phyloP scores from a whole-genome alignment of 306 rosid species.

The Elaeagnus macrophylla region DNA sequence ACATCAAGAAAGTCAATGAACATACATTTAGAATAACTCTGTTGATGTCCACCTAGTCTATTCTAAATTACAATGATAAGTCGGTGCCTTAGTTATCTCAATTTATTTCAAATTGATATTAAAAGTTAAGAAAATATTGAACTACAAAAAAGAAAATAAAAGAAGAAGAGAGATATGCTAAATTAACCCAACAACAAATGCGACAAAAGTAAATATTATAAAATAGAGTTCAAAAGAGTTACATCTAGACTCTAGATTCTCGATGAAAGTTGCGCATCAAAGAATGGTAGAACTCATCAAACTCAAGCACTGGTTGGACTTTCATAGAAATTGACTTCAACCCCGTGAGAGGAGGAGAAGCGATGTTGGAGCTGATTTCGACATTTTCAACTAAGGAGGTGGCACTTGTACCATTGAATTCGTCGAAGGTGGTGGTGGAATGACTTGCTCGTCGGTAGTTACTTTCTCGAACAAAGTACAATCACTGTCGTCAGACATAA shows the following conservation, averaged over 20 bases:
- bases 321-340: slow-evolving; percentile 38
- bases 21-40: no score
- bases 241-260: slow-evolving; percentile 40
- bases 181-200: not conserved
- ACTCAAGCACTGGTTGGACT: slow-evolving; percentile 82
- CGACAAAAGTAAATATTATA: not conserved
- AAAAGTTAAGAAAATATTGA: no score
- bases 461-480: slow-evolving; percentile 1
- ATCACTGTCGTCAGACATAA: slow-evolving; percentile 15
- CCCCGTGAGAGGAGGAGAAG: slow-evolving; percentile 66
- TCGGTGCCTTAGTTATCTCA: no score
- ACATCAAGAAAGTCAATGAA: no score
- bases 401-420: slow-evolving; percentile 36
- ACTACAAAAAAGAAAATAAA: not conserved
- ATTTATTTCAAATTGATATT: no score
- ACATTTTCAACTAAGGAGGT: slow-evolving; percentile 14
- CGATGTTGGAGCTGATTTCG: slow-evolving; percentile 43
- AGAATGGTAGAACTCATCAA: slow-evolving; percentile 93
- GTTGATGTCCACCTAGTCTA: no score
- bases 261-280: slow-evolving; percentile 75
- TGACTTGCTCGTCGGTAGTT: slow-evolving; percentile 22
- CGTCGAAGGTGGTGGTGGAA: slow-evolving; percentile 24
- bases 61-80: no score
- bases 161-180: not conserved
- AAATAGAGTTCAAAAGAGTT: slow-evolving; percentile 24